Evolutionary conservation across 148 eudicot genomes (phyloP), one percentile per base, ranked within the genome.

Genomic region (Nepenthes mirabilis): DNA sequence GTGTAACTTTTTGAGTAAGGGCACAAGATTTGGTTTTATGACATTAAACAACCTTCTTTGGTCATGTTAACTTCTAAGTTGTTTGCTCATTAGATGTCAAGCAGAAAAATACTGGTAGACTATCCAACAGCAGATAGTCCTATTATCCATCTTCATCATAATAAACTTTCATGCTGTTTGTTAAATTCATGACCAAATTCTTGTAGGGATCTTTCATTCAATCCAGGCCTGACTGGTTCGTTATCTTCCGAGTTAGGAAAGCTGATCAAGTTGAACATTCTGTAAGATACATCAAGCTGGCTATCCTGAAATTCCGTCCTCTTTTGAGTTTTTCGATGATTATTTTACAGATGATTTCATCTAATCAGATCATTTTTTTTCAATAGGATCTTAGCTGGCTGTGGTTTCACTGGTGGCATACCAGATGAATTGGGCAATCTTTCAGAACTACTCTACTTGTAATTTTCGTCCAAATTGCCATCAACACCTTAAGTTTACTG

Each of bases 141-240:
- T 11, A 45, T 5, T 11, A 45, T 6, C 11, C 1, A 0, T 6
- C 48, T 5, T 45, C 11, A 45, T 5, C 48, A 45, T 45, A 45
- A 45, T 45, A 45, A 45, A 6, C 6, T 45, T 45, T 45, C 8
- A 45, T 45, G 8, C 11, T 45, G 48, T 11, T 23, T 23, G 23
- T 23, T 23, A 23, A 23, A 23, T 23, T 23, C 23, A 23, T 23
- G 11, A 45, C 48, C 48, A 45, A 45, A 45, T 45, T 57, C 33
- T 59, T 72, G 71, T 85, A 91, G 97, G 78, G 97, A 88, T 49
- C 81, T 91, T 55, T 88, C 96, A 10, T 88, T 73, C 70, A 91
- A 91, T 52, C 74, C 64, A 55, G 83, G 83, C 56, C 94, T 91
- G 37, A 81, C 77, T 13, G 96, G 97, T 64, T 37, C 96, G 33